phyloP scores from a whole-genome alignment of 768 basidiomycete species.

The Tremella fuciformis region DNA sequence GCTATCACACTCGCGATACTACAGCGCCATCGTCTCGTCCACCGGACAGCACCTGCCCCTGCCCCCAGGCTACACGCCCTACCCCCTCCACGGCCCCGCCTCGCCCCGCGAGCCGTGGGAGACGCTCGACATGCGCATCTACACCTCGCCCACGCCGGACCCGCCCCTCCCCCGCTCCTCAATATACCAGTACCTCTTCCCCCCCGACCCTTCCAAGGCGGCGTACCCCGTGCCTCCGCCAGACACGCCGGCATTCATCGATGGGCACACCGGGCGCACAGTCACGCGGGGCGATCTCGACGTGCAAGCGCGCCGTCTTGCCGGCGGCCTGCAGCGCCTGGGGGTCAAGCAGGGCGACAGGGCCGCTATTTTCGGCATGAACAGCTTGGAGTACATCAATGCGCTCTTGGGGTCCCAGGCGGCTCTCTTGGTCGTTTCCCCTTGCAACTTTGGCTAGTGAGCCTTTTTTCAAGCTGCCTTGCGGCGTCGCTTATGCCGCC shows the following conservation, averaged over 20 bases:
- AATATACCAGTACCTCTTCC: too few species aligned
- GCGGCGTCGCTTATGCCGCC: not conserved
- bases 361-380: slow-evolving; percentile 63
- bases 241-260: slow-evolving; percentile 61
- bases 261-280: slow-evolving; percentile 61
- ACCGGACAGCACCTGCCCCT: too few species aligned
- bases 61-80: too few species aligned
- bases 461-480: not conserved
- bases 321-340: slow-evolving; percentile 58
- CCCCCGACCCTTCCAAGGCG: too few species aligned
- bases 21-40: too few species aligned
- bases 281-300: slow-evolving; percentile 62
- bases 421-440: slow-evolving; percentile 66
- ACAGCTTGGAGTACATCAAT: slow-evolving; percentile 62
- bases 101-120: too few species aligned
- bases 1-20: too few species aligned
- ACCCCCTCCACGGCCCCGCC: too few species aligned
- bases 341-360: slow-evolving; percentile 59
- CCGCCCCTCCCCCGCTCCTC: too few species aligned
- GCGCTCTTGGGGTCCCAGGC: slow-evolving; percentile 56
- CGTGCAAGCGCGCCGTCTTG: slow-evolving; percentile 61
- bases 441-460: slow-evolving; percentile 59
- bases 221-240: too few species aligned
- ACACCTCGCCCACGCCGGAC: too few species aligned
- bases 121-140: too few species aligned